Percentiles rank a stretch among this genome's conserved stretches.
phyloP scores from a whole-genome alignment of 148 eudicot genomes.

The Camellia lanceoleosa region DNA sequence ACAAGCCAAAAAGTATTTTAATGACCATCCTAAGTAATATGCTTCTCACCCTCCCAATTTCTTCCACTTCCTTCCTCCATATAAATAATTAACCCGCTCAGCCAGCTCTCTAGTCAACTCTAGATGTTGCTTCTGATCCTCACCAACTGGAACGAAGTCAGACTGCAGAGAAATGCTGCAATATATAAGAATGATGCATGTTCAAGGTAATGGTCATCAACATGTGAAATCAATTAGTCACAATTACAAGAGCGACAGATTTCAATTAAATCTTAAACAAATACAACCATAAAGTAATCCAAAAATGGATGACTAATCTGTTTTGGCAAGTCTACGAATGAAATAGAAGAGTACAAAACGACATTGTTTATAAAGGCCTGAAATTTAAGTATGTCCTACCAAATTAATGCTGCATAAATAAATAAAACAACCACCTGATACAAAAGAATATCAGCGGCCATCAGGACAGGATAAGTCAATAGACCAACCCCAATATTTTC shows the following conservation, averaged over 20 bases:
- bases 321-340: neutral
- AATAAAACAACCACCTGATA: slow-evolving; percentile 68
- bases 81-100: slow-evolving; percentile 85
- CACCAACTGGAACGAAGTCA: slow-evolving; percentile 99
- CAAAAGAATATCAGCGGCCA: slow-evolving; percentile 97
- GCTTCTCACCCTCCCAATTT: slow-evolving; percentile 91
- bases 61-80: slow-evolving; percentile 99
- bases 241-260: neutral
- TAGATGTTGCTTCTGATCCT: slow-evolving; percentile 98
- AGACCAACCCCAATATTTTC: slow-evolving; percentile 93
- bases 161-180: slow-evolving; percentile 88
- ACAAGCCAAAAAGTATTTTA: neutral
- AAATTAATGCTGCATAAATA: slow-evolving; percentile 2
- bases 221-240: slow-evolving; percentile 2
- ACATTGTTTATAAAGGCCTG: neutral
- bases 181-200: slow-evolving; percentile 53
- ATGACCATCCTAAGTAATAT: slow-evolving; percentile 11
- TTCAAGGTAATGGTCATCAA: slow-evolving; percentile 39
- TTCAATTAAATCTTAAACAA: neutral
- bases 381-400: neutral
- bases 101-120: slow-evolving; percentile 92
- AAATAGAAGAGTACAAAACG: neutral
- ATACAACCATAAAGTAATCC: slow-evolving; percentile 6
- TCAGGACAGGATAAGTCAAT: slow-evolving; percentile 91
- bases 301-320: neutral